Percentiles rank a stretch among this genome's conserved stretches.
Conservation (phyloP, 2,329 filamentous ascomycete genomes). For the Phialophora verrucosa region DNA sequence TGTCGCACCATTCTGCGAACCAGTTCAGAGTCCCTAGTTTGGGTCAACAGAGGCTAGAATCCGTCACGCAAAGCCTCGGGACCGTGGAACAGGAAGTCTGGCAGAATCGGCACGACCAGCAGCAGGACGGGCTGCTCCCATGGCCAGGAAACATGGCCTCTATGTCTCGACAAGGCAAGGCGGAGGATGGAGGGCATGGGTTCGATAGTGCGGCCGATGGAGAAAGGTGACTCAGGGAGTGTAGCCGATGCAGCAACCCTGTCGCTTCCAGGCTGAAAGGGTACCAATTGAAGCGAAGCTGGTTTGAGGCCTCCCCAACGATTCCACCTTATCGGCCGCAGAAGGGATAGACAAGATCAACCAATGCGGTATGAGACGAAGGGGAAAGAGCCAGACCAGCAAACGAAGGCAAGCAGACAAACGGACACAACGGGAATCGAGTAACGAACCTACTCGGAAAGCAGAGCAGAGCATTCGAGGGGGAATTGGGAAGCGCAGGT, state of each 20-base stretch:
- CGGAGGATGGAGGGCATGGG: slow-evolving; percentile 3
- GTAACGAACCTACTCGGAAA: background rate
- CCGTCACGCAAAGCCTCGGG: background rate
- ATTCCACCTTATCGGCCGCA: background rate
- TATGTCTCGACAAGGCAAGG: slow-evolving; percentile 10
- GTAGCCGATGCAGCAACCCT: background rate
- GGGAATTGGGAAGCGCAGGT: background rate
- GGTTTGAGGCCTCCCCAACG: background rate
- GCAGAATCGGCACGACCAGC: slow-evolving; percentile 5
- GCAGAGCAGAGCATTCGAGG: background rate
- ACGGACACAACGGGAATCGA: background rate
- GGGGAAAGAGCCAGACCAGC: background rate
- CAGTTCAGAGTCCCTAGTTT: slow-evolving; percentile 3
- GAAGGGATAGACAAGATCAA: background rate
- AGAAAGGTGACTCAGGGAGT: background rate
- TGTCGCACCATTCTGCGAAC: background rate
- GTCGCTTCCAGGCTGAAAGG: background rate
- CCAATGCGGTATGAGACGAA: background rate
- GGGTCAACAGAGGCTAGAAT: slow-evolving; percentile 1
- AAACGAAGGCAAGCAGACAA: background rate
- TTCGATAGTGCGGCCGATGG: slow-evolving; percentile 7
- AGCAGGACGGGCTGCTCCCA: slow-evolving; percentile 15
- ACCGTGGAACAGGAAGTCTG: slow-evolving; percentile 10
- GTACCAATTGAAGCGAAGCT: background rate
- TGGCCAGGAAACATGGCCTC: slow-evolving; percentile 34